Evolutionary conservation across 106 monocot species (phyloP), one percentile per base, ranked within the genome.

Genomic region (Dendrobium chrysotoxum): DNA sequence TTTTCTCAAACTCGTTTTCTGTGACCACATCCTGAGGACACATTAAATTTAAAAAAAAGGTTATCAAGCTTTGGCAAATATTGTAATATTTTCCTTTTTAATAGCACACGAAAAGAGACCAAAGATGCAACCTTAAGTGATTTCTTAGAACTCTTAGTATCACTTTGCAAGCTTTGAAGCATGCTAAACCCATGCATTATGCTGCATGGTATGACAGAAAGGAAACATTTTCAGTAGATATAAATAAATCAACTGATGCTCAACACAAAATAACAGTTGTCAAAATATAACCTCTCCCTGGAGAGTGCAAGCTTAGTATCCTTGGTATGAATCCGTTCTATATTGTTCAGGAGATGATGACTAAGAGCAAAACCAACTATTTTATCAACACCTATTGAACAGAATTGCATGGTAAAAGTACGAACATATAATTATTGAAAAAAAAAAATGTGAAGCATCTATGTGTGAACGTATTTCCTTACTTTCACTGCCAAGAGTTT

Each of bases 281-380:
- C 46, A 50, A 46, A 28, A 47, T 2, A 23, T 4, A 47, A 76
- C 76, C 76, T 76, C 5, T 99, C 95, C 83, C 84, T 83, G 31
- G 92, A 88, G 80, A 97, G 81, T 30, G 80, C 75, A 71, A 97
- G 82, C 78, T 88, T 94, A 55, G 78, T 77, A 82, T 94, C 89
- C 64, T 83, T 86, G 3, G 44, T 28, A 83, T 76, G 45, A 70
- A 81, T 42, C 53, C 84, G 80, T 25, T 8, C 23, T 73, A 16
- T 85, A 25, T 81, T 54, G 70, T 83, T 80, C 89, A 84, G 88
- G 40, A 94, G 84, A 75, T 97, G 89, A 82, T 97, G 86, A 85
- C 92, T 91, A 40, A 97, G 77, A 82, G 94, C 90, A 81, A 92
- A 97, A 83, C 97, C 97, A 84, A 94, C 86, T 50, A 97, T 89